These are phyloP conservation scores for Singerocomus inundabilis DNA, from an alignment of 1,284 basidiomycete genomes.

Conservation along the genomic window DNA sequence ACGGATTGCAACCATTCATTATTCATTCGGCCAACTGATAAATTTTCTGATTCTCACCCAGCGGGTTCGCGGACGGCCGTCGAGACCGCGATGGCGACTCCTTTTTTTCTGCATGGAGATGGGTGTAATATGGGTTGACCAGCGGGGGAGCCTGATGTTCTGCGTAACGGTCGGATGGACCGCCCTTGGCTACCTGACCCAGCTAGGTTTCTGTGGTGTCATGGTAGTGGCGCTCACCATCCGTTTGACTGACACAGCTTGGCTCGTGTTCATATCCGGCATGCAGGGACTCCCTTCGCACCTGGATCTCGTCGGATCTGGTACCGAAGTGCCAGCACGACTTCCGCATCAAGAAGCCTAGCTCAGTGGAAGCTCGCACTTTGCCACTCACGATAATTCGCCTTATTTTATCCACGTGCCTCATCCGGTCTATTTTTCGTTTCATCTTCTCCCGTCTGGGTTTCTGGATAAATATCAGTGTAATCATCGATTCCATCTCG, in stretches of 20 bases:
- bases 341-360: constrained; percentile 33
- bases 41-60: constrained; percentile 21
- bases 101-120: constrained; percentile 4
- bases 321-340: constrained; percentile 9
- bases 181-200: background rate
- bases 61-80: constrained; percentile 9
- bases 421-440: constrained; percentile 17
- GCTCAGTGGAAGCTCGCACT: constrained; percentile 11
- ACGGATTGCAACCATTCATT: background rate
- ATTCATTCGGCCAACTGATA: constrained; percentile 3
- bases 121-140: background rate
- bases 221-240: too few species aligned
- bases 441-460: constrained; percentile 10
- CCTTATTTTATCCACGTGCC: constrained; percentile 28
- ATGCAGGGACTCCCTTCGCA: constrained; percentile 16
- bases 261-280: too few species aligned
- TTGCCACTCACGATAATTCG: constrained; percentile 31
- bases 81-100: constrained; percentile 17
- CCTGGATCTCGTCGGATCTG: constrained; percentile 24
- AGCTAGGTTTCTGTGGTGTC: background rate
- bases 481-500: constrained; percentile 2
- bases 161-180: constrained; percentile 1
- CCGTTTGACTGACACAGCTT: too few species aligned
- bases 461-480: constrained; percentile 32
- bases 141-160: too few species aligned